Base-by-base conservation (phyloP, 2,329 filamentous ascomycete genomes). In the Thelonectria blattea region DNA sequence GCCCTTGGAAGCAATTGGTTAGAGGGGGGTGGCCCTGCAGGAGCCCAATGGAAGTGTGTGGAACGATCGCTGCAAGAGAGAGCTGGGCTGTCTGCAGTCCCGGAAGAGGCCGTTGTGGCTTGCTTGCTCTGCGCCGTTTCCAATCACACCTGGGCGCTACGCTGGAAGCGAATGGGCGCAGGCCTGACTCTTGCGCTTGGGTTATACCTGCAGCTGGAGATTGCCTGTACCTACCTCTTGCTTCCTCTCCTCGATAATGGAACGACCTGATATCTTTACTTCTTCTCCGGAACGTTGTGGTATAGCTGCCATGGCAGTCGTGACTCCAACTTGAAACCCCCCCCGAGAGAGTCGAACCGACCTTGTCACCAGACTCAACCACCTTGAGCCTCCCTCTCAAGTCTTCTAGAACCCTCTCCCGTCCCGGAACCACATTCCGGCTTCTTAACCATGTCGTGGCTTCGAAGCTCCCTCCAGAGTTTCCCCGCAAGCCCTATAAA, bases 181-280 rank as follows among this genome's bases (percentile, higher is more conserved):
- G 52, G 52, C 52, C 52, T 55, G 52, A 55, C 32, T 47, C 43
- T 55, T 55, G 52, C 42, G 52, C 52, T 45, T 42, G 45, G 22
- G 22, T 6, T 24, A 24, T 24, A 24, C 22, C 22, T 24, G 22
- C 22, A 24, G 22, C 8, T 30, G 27, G 27, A 30, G 27, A 30
- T 30, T 30, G 27, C 27, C 27, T 30, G 5, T 30, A 7, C 2
- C n/a, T n/a, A n/a, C n/a, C n/a, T n/a, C n/a, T n/a, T n/a, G n/a
- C n/a, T n/a, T 30, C 8, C 27, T 10, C 27, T 10, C 22, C 8
- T 30, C 8, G 8, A 10, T 7, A 7, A 9, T 30, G 27, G 27
- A 24, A 7, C 8, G 27, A 9, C 27, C 22, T 24, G 22, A 24
- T 24, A 24, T 30, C 27, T 30, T 30, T 30, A 7, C 27, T 7